Base-by-base conservation (phyloP, 2,329 filamentous ascomycete genomes). In the Annulohypoxylon truncatum region DNA sequence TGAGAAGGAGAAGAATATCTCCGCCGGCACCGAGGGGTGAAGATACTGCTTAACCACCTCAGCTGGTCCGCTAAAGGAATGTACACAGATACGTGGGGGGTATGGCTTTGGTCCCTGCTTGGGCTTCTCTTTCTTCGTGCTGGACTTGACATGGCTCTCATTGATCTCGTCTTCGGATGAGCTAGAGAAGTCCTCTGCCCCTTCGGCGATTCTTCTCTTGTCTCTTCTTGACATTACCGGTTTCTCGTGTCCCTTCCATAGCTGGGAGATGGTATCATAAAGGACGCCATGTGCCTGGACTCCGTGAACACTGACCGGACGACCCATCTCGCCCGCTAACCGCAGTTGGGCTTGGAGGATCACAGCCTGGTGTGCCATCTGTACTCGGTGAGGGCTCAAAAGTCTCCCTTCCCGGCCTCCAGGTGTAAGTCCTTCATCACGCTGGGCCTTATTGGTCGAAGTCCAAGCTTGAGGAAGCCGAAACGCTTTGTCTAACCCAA, bases 1-100 rank as follows among this genome's bases (percentile, higher is more conserved):
- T 1, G 94, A 97, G 76, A 98, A 96, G 1, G 94, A 97, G 73
- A 97, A 94, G 79, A 90, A 99, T 18, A 98, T 85, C 13, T 88
- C 84, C 0, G 89, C 88, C 0, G 95, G 95, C 7, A 96, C 88
- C 0, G 86, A 83, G 1, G 88, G 87, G 68, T 91, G 85, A 50
- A 93, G 80, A 74, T 97, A 98, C 77, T 94, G 93, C 69, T 87
- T 90, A 35, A 97, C 80, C 29, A 90, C 85, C 61, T 96, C 90
- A 9, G 88, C 83, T 4, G 90, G 86, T 0, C 93, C 95, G 50
- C 92, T 96, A 79, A 94, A 99, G 0, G 94, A 97, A 79, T 99
- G 96, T 64, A 99, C 87, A 75, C 96, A 99, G 76, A 98, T 90
- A 7, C 94, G 84, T 0, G 94, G 94, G 3, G 96, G 94, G 72